Evolutionary conservation across 1,284 basidiomycete genomes (phyloP).

Genomic region (Ceratobasidium sp.): DNA sequence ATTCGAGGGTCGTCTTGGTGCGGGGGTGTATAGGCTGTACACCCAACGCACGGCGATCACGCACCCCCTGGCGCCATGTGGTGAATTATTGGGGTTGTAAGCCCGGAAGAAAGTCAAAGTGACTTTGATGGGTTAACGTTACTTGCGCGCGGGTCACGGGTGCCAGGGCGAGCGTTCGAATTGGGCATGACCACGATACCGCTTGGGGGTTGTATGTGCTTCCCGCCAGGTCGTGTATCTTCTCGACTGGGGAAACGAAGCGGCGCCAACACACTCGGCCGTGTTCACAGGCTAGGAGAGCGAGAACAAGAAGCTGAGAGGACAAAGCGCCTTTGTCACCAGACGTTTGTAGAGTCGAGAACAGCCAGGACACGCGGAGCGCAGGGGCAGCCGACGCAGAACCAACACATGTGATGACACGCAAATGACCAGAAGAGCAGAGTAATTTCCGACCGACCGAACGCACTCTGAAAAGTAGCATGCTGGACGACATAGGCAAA

Average conservation of each 20-base stretch:
- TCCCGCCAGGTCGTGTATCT: conserved; percentile 11
- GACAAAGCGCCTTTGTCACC: conserved; percentile 12
- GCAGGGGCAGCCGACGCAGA: conserved; percentile 8
- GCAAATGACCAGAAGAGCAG: conserved; percentile 8
- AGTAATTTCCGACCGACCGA: background rate
- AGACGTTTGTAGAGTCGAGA: conserved; percentile 2
- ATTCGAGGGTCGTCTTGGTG: conserved; percentile 28
- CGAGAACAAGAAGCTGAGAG: conserved; percentile 8
- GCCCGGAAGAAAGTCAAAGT: conserved; percentile 30
- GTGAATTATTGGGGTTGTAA: conserved; percentile 8
- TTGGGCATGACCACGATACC: conserved; percentile 8
- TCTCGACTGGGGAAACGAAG: conserved; percentile 13
- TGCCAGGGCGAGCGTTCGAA: conserved; percentile 1
- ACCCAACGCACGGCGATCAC: conserved; percentile 17
- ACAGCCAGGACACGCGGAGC: background rate
- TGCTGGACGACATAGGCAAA: background rate
- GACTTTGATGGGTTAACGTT: conserved; percentile 25
- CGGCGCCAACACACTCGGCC: no score
- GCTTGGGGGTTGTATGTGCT: conserved; percentile 14
- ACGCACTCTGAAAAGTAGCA: background rate
- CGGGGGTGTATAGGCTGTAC: background rate
- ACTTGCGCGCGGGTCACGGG: conserved; percentile 3
- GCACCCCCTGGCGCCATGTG: conserved; percentile 17
- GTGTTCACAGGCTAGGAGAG: no score
- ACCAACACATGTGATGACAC: conserved; percentile 17